Percentiles rank a stretch among this genome's conserved stretches.
These are phyloP conservation scores for Haplosporangium gracile DNA, from an alignment of 192 early-diverging fungal species.

Conservation along the genomic window DNA sequence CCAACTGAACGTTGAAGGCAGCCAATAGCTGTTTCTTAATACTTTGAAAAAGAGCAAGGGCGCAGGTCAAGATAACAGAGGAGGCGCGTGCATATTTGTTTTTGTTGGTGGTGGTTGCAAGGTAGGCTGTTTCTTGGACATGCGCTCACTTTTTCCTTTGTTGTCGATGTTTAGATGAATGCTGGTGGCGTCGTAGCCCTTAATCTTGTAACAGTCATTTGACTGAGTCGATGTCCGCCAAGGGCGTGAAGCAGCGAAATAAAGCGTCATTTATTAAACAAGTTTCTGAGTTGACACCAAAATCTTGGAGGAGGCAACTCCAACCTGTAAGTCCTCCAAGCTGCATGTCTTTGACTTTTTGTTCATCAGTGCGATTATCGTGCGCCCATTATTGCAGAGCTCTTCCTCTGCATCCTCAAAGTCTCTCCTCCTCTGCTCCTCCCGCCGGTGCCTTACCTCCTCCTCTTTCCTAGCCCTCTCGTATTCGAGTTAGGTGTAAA, in stretches of 20 bases:
- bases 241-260: too few species aligned
- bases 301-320: neutral
- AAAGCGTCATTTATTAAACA: neutral
- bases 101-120: too few species aligned
- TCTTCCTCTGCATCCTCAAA: slow-evolving; percentile 15
- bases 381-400: slow-evolving; percentile 3
- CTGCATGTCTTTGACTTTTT: slow-evolving; percentile 6
- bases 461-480: slow-evolving; percentile 15
- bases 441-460: slow-evolving; percentile 2
- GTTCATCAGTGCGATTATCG: neutral
- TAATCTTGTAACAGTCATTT: too few species aligned
- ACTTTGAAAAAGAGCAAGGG: neutral
- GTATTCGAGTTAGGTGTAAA: slow-evolving; percentile 15
- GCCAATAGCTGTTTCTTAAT: neutral
- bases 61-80: neutral
- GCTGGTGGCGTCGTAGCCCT: neutral
- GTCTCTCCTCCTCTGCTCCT: slow-evolving; percentile 12
- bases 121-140: too few species aligned
- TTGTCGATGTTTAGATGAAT: neutral
- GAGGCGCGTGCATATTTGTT: neutral
- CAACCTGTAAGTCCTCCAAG: neutral
- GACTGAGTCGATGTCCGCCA: too few species aligned
- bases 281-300: neutral
- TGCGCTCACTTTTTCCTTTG: too few species aligned
- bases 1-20: neutral